These are phyloP conservation scores for Arabis alpina DNA, from an alignment of 345 rosid species.

Conservation along the genomic window DNA sequence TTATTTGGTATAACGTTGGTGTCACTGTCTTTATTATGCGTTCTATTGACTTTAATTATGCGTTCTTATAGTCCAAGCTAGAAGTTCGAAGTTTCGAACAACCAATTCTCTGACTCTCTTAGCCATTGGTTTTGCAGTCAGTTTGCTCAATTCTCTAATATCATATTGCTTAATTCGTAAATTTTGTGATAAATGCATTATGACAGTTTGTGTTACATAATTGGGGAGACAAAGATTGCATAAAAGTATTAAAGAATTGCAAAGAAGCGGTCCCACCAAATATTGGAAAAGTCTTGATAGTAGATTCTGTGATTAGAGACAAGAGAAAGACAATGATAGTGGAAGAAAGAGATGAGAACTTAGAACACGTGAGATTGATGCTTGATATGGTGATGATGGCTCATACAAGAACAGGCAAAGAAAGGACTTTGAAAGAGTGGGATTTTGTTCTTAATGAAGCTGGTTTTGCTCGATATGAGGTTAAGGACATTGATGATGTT, in stretches of 20 bases:
- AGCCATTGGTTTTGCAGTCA: no score
- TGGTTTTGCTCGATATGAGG: constrained; percentile 54
- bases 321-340: constrained; percentile 10
- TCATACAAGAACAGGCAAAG: constrained; percentile 64
- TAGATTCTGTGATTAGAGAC: constrained; percentile 56
- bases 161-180: neutral
- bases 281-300: constrained; percentile 66
- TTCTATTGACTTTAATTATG: no score
- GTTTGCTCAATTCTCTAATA: no score
- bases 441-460: constrained; percentile 54
- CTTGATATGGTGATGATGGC: constrained; percentile 84
- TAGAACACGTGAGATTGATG: constrained; percentile 52
- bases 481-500: constrained; percentile 48
- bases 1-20: neutral
- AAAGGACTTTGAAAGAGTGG: constrained; percentile 73
- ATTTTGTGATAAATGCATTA: neutral
- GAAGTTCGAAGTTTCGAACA: no score
- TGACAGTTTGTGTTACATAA: constrained; percentile 68
- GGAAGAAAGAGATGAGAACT: constrained; percentile 42
- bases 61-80: no score
- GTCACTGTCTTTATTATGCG: no score
- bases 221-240: constrained; percentile 76
- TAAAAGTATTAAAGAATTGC: constrained; percentile 62
- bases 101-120: no score
- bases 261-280: constrained; percentile 59